A percentile compares a stretch with the other conserved stretches of the same genome.
These are phyloP conservation scores for Schoenoplectus triqueter DNA, from an alignment of 202 grass and related monocot genomes.

Conservation along the genomic window DNA sequence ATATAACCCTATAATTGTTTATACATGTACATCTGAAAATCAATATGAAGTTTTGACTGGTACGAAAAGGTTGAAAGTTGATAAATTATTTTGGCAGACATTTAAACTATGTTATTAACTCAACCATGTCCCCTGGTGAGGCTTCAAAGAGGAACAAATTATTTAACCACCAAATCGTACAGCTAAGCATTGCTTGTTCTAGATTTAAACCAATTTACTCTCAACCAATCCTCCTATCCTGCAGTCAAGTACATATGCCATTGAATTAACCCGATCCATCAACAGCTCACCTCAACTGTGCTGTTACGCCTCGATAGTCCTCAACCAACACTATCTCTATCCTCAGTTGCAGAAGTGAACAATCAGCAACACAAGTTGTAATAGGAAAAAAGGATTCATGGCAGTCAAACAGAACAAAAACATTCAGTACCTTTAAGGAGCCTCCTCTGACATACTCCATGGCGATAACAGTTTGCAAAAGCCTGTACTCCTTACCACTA, in stretches of 20 bases:
- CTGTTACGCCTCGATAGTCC: not conserved
- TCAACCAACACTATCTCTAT: constrained; percentile 7
- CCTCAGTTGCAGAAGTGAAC: constrained; percentile 9
- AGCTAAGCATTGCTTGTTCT: not conserved
- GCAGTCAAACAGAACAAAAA: not conserved
- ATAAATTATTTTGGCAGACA: not conserved
- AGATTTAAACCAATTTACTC: not conserved
- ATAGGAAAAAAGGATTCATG: not conserved
- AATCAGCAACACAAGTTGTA: not conserved
- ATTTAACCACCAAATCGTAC: not conserved
- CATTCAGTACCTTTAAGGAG: constrained; percentile 70
- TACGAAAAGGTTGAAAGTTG: not conserved
- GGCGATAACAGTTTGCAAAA: constrained; percentile 81
- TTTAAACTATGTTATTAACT: not conserved
- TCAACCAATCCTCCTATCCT: not conserved
- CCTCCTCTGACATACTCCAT: constrained; percentile 97
- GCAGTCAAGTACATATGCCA: not conserved
- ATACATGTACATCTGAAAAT: not conserved
- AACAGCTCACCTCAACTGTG: constrained; percentile 19
- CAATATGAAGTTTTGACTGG: not conserved
- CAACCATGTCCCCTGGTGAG: not conserved
- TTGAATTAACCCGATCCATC: constrained; percentile 8
- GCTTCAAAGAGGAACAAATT: not conserved
- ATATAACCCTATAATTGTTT: constrained; percentile 66
- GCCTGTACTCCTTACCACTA: constrained; percentile 64